A percentile compares a stretch with the other conserved stretches of the same genome.
phyloP scores from a whole-genome alignment of 31 red algal species.

The Endocladia muricata region DNA sequence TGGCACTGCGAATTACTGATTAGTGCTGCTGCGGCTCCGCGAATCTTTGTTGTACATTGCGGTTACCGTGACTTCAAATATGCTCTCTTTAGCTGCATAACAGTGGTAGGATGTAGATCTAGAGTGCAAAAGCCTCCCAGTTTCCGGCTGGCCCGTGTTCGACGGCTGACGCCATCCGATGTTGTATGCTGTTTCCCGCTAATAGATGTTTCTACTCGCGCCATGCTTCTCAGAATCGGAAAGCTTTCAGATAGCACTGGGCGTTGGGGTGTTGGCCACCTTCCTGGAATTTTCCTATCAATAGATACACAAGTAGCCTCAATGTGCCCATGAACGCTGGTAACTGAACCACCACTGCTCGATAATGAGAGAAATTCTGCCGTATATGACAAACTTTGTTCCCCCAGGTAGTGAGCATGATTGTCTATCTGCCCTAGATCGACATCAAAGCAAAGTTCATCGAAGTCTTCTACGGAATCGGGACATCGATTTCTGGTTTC shows the following conservation, averaged over 20 bases:
- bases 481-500: not conserved
- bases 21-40: too few relatives aligned
- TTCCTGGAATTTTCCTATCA: too few relatives aligned
- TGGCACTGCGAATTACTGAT: too few relatives aligned
- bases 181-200: too few relatives aligned
- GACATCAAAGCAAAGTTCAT: not conserved
- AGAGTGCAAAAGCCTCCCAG: slow-evolving; percentile 44
- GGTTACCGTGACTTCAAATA: not conserved
- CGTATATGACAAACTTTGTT: too few relatives aligned
- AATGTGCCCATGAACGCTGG: too few relatives aligned
- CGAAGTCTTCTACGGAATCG: not conserved
- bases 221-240: slow-evolving; percentile 44
- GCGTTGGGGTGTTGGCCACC: not conserved
- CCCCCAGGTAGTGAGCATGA: too few relatives aligned
- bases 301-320: too few relatives aligned
- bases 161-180: too few relatives aligned
- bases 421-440: not conserved
- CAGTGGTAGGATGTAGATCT: slow-evolving; percentile 39
- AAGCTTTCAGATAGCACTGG: slow-evolving; percentile 36
- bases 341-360: too few relatives aligned
- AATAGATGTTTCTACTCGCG: not conserved
- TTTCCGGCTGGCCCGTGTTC: slow-evolving; percentile 28
- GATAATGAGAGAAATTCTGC: too few relatives aligned
- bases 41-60: not conserved
- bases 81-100: slow-evolving; percentile 22